These are phyloP conservation scores for Nemania sp. DNA, from an alignment of 2,329 filamentous ascomycete genomes.

Conservation along the genomic window DNA sequence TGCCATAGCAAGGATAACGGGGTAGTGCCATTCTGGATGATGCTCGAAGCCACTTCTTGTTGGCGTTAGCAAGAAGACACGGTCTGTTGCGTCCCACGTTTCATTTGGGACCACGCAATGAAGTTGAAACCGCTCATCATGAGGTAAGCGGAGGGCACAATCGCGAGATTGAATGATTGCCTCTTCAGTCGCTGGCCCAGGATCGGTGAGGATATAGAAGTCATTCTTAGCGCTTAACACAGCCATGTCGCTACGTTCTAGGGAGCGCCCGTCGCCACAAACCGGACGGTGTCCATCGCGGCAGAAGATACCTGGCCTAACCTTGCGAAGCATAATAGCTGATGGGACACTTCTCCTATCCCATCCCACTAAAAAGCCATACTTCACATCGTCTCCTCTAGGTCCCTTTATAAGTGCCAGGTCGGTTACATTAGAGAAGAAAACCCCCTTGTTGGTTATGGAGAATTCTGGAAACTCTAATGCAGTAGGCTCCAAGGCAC, in stretches of 20 bases:
- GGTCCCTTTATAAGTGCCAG: no score
- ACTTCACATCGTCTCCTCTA: not conserved
- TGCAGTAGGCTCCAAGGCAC: not conserved
- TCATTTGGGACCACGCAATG: not conserved
- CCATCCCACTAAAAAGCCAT: not conserved
- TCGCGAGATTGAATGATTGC: not conserved
- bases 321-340: slow-evolving; percentile 16
- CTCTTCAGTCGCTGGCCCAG: not conserved
- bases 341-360: not conserved
- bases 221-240: no score
- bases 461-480: slow-evolving; percentile 9
- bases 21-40: no score
- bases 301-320: slow-evolving; percentile 16
- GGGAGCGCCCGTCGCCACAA: no score
- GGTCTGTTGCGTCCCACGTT: slow-evolving; percentile 18
- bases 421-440: slow-evolving; percentile 1
- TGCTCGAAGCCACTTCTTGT: no score
- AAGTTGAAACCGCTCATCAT: not conserved
- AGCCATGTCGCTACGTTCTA: not conserved
- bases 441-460: slow-evolving; percentile 20
- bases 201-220: slow-evolving; percentile 15
- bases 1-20: no score
- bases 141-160: not conserved
- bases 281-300: not conserved
- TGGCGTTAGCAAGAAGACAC: not conserved